Evolutionary conservation across 2,329 filamentous ascomycete species (phyloP), one percentile per base, ranked within the genome.

Genomic region (Ascochyta viciae-villosae): DNA sequence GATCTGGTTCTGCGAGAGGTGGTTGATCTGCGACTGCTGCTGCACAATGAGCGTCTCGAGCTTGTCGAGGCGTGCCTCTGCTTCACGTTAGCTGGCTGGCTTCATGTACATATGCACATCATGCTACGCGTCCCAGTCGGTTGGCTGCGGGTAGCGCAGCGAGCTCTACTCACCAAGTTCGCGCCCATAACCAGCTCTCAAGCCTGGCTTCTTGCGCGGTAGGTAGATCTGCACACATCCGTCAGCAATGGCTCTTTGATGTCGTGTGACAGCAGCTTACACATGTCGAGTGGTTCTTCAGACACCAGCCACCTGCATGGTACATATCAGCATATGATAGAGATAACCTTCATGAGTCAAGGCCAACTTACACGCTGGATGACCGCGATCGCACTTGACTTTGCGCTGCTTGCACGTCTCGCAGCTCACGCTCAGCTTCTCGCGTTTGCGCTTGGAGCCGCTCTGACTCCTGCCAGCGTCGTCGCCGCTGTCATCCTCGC

Each of bases 391-490:
- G 75, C 74, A 78, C 77, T 77, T 77, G 48, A 91, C 89, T 82
- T 93, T 94, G 78, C 90, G 82, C 74, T 90, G 87, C 76, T 93
- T 92, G 80, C 90, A 55, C 45, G 90, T 82, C 77, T 93, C 90
- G 71, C 90, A 85, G 66, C 80, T 83, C 31, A 85, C 83, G 45
- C 77, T 79, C 70, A 83, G 76, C 40, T 57, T 57, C 49, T 57
- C 54, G 39, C 82, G 74, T 70, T 81, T 82, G 58, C 81, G 80
- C 71, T 83, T 83, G 45, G 76, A 70, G 54, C 73, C 72, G 45
- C 65, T 71, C 72, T 66, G 65, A 60, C 66, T 66, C 27, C 70
- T 63, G 54, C 73, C 73, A 16, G 70, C 75, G 27, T 77, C 76
- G 12, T 76, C 76, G 46, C 63, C 74, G 57, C 75, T 80, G 65